Base-by-base conservation (phyloP, 768 basidiomycete genomes). In the Tubosaeta sp. region DNA sequence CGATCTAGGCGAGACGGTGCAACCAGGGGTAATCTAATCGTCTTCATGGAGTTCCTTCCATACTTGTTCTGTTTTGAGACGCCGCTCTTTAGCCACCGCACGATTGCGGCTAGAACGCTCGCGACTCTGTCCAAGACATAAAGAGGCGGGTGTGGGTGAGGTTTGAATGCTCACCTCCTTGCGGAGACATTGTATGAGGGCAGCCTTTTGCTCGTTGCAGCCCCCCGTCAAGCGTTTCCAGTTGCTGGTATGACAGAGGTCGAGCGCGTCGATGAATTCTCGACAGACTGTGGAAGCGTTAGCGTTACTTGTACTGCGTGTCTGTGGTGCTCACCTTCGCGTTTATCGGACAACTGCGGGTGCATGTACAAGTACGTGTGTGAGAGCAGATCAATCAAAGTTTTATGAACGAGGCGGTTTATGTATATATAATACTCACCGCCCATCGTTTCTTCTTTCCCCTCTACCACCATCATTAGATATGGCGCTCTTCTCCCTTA, bases 231-330 rank as follows among this genome's bases (percentile, higher is more conserved):
- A 76, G 56, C 81, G 80, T 25, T 77, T 76, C 84, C 85, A 88
- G 50, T 66, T 74, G 60, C 73, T 78, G 17, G 72, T 64, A 62
- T 91, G 88, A 62, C 88, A 91, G 43, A 76, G 71, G 46, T 89
- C 79, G 25, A 91, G 81, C 2, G 88, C 88, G 57, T 88, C 72
- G 50, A 91, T 87, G 63, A 91, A 84, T 16, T 88, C 86, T 62
- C 74, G 79, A 74, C 88, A 91, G 34, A 74, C 88, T 90, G 43
- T 50, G 46, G 49, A 59, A 38, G 8, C 25, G 51, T 63, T 50
- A 59, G 38, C 41, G 34, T 16, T 31, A 29, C n/a, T 32, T 19
- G 39, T 34, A 25, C 34, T 53, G 13, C 9, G 17, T 8, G 19
- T 7, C 34, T 22, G 34, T 10, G 43, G 32, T 12, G 43, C 76